Percentiles rank a stretch among this genome's conserved stretches.
These are phyloP conservation scores for Exophiala oligosperma DNA, from an alignment of 2,329 filamentous ascomycete genomes.

Conservation along the genomic window DNA sequence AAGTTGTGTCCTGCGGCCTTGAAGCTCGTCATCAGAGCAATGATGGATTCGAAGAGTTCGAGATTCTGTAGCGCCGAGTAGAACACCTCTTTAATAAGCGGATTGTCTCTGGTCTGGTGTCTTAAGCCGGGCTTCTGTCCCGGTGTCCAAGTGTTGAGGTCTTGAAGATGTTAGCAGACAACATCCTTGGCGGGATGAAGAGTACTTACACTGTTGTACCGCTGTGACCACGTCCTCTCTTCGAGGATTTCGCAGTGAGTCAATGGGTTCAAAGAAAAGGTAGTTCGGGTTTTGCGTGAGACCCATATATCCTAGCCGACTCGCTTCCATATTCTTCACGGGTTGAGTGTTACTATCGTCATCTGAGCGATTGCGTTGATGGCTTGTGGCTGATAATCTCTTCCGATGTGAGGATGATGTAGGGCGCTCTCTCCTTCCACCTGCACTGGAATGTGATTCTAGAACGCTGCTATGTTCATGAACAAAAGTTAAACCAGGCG, in stretches of 20 bases:
- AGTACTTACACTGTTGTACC: conserved; percentile 17
- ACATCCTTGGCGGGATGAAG: not conserved
- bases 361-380: not conserved
- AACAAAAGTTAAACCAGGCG: too few relatives aligned
- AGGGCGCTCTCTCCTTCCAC: too few relatives aligned
- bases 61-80: conserved; percentile 17
- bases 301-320: not conserved
- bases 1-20: conserved; percentile 16
- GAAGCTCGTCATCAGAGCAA: conserved; percentile 20
- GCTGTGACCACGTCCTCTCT: conserved; percentile 17
- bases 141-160: conserved; percentile 18
- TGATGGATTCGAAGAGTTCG: conserved; percentile 20
- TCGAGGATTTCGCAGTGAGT: conserved; percentile 10
- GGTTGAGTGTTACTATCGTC: not conserved
- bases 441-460: not conserved
- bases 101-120: conserved; percentile 21
- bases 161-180: conserved; percentile 8
- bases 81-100: conserved; percentile 20
- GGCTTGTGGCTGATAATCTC: not conserved
- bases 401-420: not conserved
- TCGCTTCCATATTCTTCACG: too few relatives aligned
- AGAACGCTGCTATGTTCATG: not conserved
- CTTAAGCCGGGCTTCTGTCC: conserved; percentile 18
- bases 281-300: conserved; percentile 11
- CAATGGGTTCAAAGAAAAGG: conserved; percentile 17